Percentiles rank a stretch among this genome's conserved stretches.
Evolutionary conservation across 352 stramenopile species (phyloP).

Genomic region (Globisporangium takayamanum): DNA sequence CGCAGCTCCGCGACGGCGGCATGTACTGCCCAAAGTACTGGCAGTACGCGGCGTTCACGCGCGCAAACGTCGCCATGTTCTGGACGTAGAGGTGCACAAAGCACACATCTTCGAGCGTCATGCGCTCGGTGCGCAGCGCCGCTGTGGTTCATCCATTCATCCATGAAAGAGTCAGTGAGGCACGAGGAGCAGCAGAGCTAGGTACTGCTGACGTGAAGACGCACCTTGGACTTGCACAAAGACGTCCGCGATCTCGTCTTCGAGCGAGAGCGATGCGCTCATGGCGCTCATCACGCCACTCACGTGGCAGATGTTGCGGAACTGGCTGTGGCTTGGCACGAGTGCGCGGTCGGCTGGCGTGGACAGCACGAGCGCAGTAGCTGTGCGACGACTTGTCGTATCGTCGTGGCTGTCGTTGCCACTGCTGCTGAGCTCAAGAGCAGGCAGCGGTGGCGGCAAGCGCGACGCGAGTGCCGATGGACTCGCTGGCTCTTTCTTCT

Average conservation of each 20-base stretch:
- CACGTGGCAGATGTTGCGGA: conserved; percentile 64
- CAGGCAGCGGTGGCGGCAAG: conserved; percentile 13
- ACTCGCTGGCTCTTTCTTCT: conserved; percentile 71
- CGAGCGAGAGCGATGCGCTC: conserved; percentile 30
- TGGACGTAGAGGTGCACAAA: conserved; percentile 97
- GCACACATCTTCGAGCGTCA: conserved; percentile 86
- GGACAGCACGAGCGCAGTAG: conserved; percentile 10
- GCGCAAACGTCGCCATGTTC: conserved; percentile 91
- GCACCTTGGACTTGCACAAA: conserved; percentile 32
- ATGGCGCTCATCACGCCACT: conserved; percentile 50
- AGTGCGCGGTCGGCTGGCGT: conserved; percentile 13
- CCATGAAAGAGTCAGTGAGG: neutral
- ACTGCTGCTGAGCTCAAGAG: neutral
- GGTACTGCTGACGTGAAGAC: neutral
- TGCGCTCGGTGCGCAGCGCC: conserved; percentile 5
- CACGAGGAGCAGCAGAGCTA: neutral
- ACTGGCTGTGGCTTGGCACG: conserved; percentile 25
- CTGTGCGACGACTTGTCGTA: neutral
- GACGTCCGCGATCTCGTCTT: conserved; percentile 60
- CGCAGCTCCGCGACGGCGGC: conserved; percentile 84
- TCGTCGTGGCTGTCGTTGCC: neutral
- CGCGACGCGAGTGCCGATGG: conserved; percentile 30
- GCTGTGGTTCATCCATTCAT: neutral
- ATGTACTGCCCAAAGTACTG: conserved; percentile 81
- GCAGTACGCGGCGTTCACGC: conserved; percentile 93